A percentile compares a stretch with the other conserved stretches of the same genome.
These are phyloP conservation scores for Entomophthora muscae DNA, from an alignment of 371 early-diverging fungal species.

Conservation along the genomic window DNA sequence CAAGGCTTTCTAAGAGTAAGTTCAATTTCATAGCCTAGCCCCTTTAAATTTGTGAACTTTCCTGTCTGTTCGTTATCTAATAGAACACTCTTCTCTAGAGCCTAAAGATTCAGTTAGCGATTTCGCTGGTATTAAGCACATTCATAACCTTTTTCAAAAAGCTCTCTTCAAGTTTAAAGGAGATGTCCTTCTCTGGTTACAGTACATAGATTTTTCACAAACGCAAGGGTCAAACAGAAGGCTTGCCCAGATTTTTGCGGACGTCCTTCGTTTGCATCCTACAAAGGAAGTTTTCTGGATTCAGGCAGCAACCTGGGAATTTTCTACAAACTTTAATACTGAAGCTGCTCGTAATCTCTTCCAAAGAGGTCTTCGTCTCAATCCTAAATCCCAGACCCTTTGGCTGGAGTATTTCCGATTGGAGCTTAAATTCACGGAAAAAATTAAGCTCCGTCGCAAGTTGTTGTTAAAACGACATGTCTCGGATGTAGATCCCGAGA, in stretches of 20 bases:
- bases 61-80: slow-evolving; percentile 6
- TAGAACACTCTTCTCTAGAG: neutral
- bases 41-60: no score
- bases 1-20: slow-evolving; percentile 32
- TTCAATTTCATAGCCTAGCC: no score
- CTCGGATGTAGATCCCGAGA: slow-evolving; percentile 13
- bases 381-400: slow-evolving; percentile 40
- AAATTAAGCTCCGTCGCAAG: slow-evolving; percentile 60
- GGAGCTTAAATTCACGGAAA: slow-evolving; percentile 75
- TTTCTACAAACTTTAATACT: slow-evolving; percentile 62
- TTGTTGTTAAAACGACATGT: slow-evolving; percentile 51
- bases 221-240: slow-evolving; percentile 11
- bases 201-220: slow-evolving; percentile 73
- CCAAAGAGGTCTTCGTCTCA: slow-evolving; percentile 76
- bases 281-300: slow-evolving; percentile 69
- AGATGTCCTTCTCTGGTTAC: slow-evolving; percentile 70
- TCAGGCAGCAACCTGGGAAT: slow-evolving; percentile 77
- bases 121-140: slow-evolving; percentile 40
- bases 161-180: slow-evolving; percentile 63
- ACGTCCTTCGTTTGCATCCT: slow-evolving; percentile 78
- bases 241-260: slow-evolving; percentile 13
- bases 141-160: slow-evolving; percentile 60
- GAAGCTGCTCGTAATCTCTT: slow-evolving; percentile 61
- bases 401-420: slow-evolving; percentile 89
- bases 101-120: slow-evolving; percentile 26